Base-by-base conservation (phyloP, 768 basidiomycete species). In the Leccinum ochraceum region DNA sequence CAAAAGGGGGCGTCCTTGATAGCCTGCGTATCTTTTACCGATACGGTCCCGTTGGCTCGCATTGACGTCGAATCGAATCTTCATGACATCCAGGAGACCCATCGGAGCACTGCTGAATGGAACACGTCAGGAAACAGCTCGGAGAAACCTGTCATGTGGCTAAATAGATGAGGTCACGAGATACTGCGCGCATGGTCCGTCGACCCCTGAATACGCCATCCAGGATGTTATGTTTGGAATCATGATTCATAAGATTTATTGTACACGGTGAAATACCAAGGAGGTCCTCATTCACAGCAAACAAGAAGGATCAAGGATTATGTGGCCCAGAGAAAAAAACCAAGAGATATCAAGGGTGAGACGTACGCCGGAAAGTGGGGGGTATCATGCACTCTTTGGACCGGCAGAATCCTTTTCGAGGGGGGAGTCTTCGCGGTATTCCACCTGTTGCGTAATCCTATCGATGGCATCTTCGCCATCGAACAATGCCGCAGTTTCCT, bases 401-500 rank as follows among this genome's bases (percentile, higher is more conserved):
- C 46, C 50, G 1, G 22, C 32, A 2, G 66, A 65, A 54, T 4
- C 53, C 53, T 74, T 75, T 60, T 74, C 70, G 30, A 52, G 39
- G 3, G 32, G 4, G 20, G 28, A 22, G 14, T 67, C 68, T 20
- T 67, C 64, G 10, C 53, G 63, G 26, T 59, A 37, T 1, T 69
- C 68, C 34, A 68, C 73, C 26, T 61, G 67, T 39, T 64, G 71
- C 4, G 71, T 44, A n/a, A 82, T 76, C 55, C 63, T 66, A 11
- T 74, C 66, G 26, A 81, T 69, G 24, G 78, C 83, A 1, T 84
- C 82, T 11, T 86, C 83, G 44, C 88, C 89, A 65, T 92, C 90
- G 78, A 92, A 92, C 56, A 92, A 71, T 37, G 81, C 87, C 9
- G 89, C 87, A n/a, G 90, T 91, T 78, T 92, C 90, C 72, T 92